Conservation (phyloP, 805 yeast genomes). For the Cyberlindnera suaveolens region DNA sequence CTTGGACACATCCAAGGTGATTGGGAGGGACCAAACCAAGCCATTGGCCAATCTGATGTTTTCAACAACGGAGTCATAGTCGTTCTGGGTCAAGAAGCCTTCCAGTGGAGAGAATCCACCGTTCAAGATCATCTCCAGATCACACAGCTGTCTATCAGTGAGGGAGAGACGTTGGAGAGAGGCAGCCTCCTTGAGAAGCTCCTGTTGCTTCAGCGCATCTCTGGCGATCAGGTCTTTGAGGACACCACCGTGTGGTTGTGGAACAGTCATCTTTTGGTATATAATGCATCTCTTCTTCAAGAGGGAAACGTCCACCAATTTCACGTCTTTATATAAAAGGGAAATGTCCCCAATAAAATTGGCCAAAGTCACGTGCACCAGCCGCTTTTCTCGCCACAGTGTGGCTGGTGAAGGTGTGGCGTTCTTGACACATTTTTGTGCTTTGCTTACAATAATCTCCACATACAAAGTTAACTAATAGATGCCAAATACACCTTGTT, state of each 20-base stretch:
- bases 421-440: too few relatives aligned
- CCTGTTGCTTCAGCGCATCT: slow-evolving; percentile 56
- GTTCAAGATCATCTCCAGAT: slow-evolving; percentile 80
- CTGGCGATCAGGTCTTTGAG: slow-evolving; percentile 81
- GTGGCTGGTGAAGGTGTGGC: too few relatives aligned
- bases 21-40: slow-evolving; percentile 86
- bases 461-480: too few relatives aligned
- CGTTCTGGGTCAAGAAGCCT: slow-evolving; percentile 59
- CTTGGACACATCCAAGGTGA: slow-evolving; percentile 71
- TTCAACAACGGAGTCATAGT: slow-evolving; percentile 58
- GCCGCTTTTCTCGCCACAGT: too few relatives aligned
- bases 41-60: slow-evolving; percentile 72
- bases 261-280: background rate
- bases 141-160: slow-evolving; percentile 88
- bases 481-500: too few relatives aligned
- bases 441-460: too few relatives aligned
- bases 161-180: slow-evolving; percentile 41
- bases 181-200: slow-evolving; percentile 54
- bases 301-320: too few relatives aligned
- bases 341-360: too few relatives aligned
- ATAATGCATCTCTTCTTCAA: too few relatives aligned
- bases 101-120: slow-evolving; percentile 90
- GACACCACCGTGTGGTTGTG: slow-evolving; percentile 81
- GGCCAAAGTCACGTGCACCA: too few relatives aligned
- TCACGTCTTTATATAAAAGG: too few relatives aligned